phyloP scores from a whole-genome alignment of 306 rosid species.

The Rosa multiflora region DNA sequence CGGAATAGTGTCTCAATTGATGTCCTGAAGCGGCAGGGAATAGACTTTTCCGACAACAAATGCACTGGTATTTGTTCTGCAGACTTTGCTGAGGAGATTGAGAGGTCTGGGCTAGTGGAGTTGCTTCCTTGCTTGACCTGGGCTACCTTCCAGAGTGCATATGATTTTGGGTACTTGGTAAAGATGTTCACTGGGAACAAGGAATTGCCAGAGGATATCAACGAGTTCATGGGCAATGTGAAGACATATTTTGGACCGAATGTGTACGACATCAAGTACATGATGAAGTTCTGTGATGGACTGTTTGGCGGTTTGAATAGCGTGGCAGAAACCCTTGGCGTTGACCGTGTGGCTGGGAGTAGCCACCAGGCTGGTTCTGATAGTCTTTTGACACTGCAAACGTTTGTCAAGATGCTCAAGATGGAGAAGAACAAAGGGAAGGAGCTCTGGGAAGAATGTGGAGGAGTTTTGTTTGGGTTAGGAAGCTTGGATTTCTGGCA shows the following conservation, averaged over 20 bases:
- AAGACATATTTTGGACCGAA: not conserved
- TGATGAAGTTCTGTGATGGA: not conserved
- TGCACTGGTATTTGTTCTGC: too few relatives aligned
- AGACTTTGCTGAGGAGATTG: too few relatives aligned
- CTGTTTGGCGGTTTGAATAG: slow-evolving; percentile 10
- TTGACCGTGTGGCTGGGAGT: not conserved
- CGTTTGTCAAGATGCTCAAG: not conserved
- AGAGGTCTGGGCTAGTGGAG: too few relatives aligned
- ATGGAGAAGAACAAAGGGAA: not conserved
- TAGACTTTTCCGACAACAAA: too few relatives aligned
- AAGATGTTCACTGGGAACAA: not conserved
- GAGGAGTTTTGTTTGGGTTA: not conserved
- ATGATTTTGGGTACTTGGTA: not conserved
- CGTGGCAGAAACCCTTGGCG: not conserved
- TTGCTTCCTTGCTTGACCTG: too few relatives aligned
- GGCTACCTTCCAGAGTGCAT: not conserved
- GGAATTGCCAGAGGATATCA: not conserved
- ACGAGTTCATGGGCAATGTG: not conserved
- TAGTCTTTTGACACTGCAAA: slow-evolving; percentile 7
- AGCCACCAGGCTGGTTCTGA: slow-evolving; percentile 17
- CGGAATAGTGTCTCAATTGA: too few relatives aligned
- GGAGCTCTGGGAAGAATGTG: not conserved
- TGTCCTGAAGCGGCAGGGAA: too few relatives aligned
- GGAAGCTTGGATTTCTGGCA: not conserved
- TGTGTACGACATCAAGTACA: slow-evolving; percentile 3